A percentile compares a stretch with the other conserved stretches of the same genome.
Conservation (phyloP, 352 stramenopile genomes). For the Phytophthora pisi region DNA sequence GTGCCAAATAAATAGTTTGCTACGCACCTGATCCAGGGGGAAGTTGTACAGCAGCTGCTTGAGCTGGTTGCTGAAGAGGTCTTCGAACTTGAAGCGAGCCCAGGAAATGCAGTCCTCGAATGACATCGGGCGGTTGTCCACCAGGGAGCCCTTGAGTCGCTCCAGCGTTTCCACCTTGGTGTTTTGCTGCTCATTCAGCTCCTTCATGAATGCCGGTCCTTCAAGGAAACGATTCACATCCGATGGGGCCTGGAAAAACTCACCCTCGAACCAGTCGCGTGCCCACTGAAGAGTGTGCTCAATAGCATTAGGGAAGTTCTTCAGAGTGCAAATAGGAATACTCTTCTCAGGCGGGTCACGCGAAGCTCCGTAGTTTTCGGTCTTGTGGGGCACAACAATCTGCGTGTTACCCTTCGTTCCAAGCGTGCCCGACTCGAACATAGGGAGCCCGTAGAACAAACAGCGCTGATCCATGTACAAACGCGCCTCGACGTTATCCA, state of each 20-base stretch:
- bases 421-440: slow-evolving; percentile 99
- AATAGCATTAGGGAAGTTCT: slow-evolving; percentile 99
- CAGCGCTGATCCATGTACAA: slow-evolving; percentile 98
- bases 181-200: slow-evolving; percentile 97
- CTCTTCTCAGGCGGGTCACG: slow-evolving; percentile 98
- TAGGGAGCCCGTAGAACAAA: slow-evolving; percentile 96
- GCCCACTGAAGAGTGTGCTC: slow-evolving; percentile 99
- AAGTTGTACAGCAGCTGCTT: slow-evolving; percentile 99
- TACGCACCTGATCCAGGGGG: slow-evolving; percentile 91
- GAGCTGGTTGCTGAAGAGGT: slow-evolving; percentile 98
- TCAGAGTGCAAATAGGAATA: slow-evolving; percentile 99
- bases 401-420: slow-evolving; percentile 99
- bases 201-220: slow-evolving; percentile 87
- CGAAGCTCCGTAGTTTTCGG: slow-evolving; percentile 98
- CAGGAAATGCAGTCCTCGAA: slow-evolving; percentile 99
- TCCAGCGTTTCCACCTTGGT: slow-evolving; percentile 97
- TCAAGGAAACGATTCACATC: slow-evolving; percentile 96
- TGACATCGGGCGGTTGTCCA: slow-evolving; percentile 88
- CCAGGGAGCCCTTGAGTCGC: slow-evolving; percentile 92
- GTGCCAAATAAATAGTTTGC: background rate
- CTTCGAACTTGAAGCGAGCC: slow-evolving; percentile 97
- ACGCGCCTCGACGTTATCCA: slow-evolving; percentile 99
- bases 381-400: slow-evolving; percentile 89
- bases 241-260: slow-evolving; percentile 97
- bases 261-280: slow-evolving; percentile 98